These are phyloP conservation scores for Silene uniflora DNA, from an alignment of 148 eudicot genomes.

Conservation along the genomic window DNA sequence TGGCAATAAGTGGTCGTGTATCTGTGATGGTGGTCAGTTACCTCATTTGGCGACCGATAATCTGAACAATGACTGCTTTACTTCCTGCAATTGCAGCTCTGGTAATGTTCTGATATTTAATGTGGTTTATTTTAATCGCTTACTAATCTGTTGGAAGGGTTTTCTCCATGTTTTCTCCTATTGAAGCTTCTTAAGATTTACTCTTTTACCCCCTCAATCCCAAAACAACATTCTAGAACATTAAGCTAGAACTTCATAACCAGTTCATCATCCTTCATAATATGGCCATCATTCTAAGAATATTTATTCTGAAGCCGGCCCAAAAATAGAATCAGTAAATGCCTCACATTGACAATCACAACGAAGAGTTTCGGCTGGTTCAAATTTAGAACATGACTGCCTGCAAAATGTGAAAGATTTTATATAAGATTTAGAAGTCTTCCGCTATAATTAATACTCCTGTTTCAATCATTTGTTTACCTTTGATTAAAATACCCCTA, in stretches of 20 bases:
- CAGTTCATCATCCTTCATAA: neutral
- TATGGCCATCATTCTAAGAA: no score
- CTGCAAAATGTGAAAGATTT: no score
- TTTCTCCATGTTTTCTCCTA: neutral
- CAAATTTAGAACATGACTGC: no score
- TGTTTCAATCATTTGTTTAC: no score
- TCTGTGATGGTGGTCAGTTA: slow-evolving; percentile 46
- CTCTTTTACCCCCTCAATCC: neutral
- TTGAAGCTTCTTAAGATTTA: neutral
- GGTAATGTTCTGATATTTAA: slow-evolving; percentile 39
- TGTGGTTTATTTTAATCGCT: neutral
- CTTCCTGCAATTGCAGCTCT: slow-evolving; percentile 70
- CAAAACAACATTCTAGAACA: neutral
- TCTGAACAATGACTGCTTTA: slow-evolving; percentile 54
- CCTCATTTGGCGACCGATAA: slow-evolving; percentile 46
- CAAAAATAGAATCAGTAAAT: no score
- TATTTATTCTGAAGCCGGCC: no score
- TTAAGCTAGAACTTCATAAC: neutral
- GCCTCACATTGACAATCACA: no score
- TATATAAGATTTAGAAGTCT: no score
- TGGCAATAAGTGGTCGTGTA: slow-evolving; percentile 55
- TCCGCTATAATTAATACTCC: no score
- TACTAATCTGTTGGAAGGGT: neutral
- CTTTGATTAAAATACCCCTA: no score
- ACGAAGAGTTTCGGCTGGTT: no score